Base-by-base conservation (phyloP, 306 rosid species). In the Geum urbanum region DNA sequence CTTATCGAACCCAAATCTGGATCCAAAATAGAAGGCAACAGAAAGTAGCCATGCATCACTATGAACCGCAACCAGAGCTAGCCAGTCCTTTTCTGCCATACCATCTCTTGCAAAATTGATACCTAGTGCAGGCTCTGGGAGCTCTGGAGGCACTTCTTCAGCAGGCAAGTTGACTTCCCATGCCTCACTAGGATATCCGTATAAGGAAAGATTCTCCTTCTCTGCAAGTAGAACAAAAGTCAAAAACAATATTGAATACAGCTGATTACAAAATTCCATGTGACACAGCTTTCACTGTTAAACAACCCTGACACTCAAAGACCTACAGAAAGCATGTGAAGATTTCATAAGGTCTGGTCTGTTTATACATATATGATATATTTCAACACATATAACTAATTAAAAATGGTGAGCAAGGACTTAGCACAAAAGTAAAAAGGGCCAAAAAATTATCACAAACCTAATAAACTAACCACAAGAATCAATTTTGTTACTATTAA, bases 91-190 rank as follows among this genome's bases (percentile, higher is more conserved):
- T 73, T 87, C 95, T 75, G 85, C 85, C 97, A 92, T 92, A 62
- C 97, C 97, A 73, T 92, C 97, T 86, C 96, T 84, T 0, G 97
- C 97, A 86, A 92, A 92, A 83, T 92, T 92, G 40, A 92, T 92
- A 47, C 98, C 98, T 49, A 92, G 86, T 16, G 91, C 96, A 48
- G 98, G 98, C 85, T 92, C 98, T 2, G 98, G 98, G 49, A 92
- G 83, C 77, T 92, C 98, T 2, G 97, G 96, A 47, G 97, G 97
- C 72, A 92, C 97, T 78, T 92, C 97, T 80, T 92, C 97, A 63
- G 98, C 98, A 63, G 98, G 98, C 76, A 92, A 86, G 85, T 86
- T 92, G 64, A 92, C 98, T 84, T 92, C 98, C 98, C 98, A 92
- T 70, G 77, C 91, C 86, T 86, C 98, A 80, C 88, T 87, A 57